Evolutionary conservation across 306 rosid species (phyloP).

Genomic region (Urtica urens): DNA sequence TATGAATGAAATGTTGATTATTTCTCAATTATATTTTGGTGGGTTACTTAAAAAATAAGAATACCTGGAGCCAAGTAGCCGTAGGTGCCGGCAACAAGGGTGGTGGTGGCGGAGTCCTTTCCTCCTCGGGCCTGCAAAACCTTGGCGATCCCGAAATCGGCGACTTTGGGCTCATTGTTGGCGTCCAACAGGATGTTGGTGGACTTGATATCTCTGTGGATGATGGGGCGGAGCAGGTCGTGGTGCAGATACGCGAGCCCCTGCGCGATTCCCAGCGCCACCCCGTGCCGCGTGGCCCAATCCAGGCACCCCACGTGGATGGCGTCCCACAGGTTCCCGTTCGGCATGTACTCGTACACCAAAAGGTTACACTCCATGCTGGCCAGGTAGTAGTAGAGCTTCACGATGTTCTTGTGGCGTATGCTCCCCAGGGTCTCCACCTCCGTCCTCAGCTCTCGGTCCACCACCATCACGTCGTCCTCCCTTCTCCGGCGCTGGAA

Average conservation of each 20-base stretch:
- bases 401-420: constrained; percentile 89
- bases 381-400: constrained; percentile 69
- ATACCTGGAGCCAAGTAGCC: constrained; percentile 96
- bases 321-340: constrained; percentile 93
- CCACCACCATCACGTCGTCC: constrained; percentile 32
- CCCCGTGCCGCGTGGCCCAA: constrained; percentile 80
- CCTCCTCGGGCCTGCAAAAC: constrained; percentile 86
- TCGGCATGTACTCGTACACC: constrained; percentile 89
- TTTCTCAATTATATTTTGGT: too few relatives aligned
- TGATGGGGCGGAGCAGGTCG: constrained; percentile 64
- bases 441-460: constrained; percentile 69
- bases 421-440: constrained; percentile 86
- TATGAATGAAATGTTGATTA: too few relatives aligned
- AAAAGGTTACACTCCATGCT: constrained; percentile 56
- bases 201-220: constrained; percentile 85
- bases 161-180: constrained; percentile 79
- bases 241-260: constrained; percentile 95
- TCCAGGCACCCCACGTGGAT: constrained; percentile 73
- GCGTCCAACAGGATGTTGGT: constrained; percentile 78
- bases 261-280: constrained; percentile 76
- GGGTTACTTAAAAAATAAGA: constrained; percentile 11
- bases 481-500: constrained; percentile 49
- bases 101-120: constrained; percentile 77
- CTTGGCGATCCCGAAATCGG: constrained; percentile 95
- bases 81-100: constrained; percentile 82